Conservation (phyloP, 371 early-diverging fungal species). For the Apophysomyces variabilis region DNA sequence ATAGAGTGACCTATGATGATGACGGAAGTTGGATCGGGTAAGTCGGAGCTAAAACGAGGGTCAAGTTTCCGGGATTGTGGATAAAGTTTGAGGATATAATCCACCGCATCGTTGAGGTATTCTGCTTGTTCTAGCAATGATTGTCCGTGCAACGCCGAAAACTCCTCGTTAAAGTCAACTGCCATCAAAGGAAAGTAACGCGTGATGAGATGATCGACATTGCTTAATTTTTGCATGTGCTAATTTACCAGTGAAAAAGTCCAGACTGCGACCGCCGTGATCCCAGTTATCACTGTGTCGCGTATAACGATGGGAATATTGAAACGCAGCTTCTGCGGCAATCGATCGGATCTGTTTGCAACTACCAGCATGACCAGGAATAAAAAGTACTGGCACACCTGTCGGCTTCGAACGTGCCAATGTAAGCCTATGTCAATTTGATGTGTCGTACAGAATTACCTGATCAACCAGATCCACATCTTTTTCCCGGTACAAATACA, state of each 20-base stretch:
- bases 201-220: conserved; percentile 1
- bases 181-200: conserved; percentile 2
- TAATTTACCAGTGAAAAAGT: conserved; percentile 80
- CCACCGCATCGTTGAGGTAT: conserved; percentile 85
- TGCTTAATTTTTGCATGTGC: not conserved
- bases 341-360: conserved; percentile 88
- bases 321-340: conserved; percentile 70
- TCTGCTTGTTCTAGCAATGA: conserved; percentile 85
- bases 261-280: conserved; percentile 60
- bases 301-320: conserved; percentile 55
- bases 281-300: conserved; percentile 34
- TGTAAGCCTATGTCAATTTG: not conserved
- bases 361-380: conserved; percentile 96
- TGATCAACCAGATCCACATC: conserved; percentile 54
- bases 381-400: conserved; percentile 89
- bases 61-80: conserved; percentile 43
- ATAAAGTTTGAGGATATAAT: conserved; percentile 79
- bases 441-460: conserved; percentile 27
- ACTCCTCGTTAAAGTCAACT: conserved; percentile 93
- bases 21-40: conserved; percentile 74
- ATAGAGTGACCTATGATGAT: conserved; percentile 93
- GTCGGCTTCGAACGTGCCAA: conserved; percentile 38
- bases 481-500: conserved; percentile 83
- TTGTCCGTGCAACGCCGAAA: conserved; percentile 85
- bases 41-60: conserved; percentile 18